phyloP scores from a whole-genome alignment of 2,329 filamentous ascomycete species.

The Thelonectria rubi region DNA sequence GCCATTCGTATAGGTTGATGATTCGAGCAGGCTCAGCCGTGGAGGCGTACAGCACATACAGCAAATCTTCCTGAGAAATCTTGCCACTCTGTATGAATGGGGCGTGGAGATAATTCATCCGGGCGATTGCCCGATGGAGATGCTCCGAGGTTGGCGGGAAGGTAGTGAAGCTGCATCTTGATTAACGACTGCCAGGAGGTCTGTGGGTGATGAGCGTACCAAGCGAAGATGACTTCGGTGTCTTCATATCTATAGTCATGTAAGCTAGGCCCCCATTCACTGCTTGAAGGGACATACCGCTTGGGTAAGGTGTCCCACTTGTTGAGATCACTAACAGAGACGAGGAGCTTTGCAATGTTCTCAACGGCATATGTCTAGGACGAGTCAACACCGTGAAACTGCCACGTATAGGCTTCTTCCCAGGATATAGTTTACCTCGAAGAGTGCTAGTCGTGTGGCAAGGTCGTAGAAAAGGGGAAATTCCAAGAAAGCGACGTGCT shows the following conservation, averaged over 20 bases:
- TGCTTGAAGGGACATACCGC: constrained; percentile 39
- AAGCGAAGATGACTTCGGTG: constrained; percentile 49
- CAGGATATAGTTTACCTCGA: constrained; percentile 45
- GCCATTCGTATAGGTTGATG: constrained; percentile 75
- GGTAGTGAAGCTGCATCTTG: constrained; percentile 41
- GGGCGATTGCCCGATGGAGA: constrained; percentile 49
- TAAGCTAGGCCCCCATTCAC: neutral
- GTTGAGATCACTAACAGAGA: constrained; percentile 48
- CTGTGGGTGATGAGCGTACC: constrained; percentile 37
- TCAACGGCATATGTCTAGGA: constrained; percentile 53
- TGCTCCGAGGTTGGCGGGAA: constrained; percentile 43
- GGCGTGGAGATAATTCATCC: constrained; percentile 53
- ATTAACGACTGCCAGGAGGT: neutral
- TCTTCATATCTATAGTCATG: constrained; percentile 51
- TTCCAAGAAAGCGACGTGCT: constrained; percentile 46
- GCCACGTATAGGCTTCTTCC: too few relatives aligned
- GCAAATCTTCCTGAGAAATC: constrained; percentile 50
- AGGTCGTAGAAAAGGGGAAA: constrained; percentile 52
- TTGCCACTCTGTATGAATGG: constrained; percentile 49
- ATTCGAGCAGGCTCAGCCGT: constrained; percentile 72
- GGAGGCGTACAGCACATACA: constrained; percentile 63
- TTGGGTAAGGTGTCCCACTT: constrained; percentile 46
- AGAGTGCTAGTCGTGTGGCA: constrained; percentile 51
- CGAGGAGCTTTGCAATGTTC: constrained; percentile 49
- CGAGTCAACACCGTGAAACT: constrained; percentile 1